Conservation (phyloP, 1,139 yeast genomes). For the Insectozyma bohioensis region DNA sequence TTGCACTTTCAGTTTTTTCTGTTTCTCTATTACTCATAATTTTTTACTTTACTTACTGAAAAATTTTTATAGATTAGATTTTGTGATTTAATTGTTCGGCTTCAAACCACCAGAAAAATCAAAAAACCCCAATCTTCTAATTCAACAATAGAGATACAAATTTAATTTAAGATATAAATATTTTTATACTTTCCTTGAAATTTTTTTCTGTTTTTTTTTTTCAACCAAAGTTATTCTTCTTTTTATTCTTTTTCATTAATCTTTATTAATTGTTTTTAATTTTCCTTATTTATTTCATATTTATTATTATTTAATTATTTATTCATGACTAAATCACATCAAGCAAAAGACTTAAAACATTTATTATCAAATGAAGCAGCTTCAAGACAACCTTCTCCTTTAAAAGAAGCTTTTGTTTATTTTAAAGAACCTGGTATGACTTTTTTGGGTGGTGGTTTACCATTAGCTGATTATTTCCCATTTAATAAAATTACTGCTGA, state of each 20-base stretch:
- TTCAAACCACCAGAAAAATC: no score
- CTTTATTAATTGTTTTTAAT: no score
- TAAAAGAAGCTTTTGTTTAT: slow-evolving; percentile 82
- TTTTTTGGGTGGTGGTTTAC: slow-evolving; percentile 95
- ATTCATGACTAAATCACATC: slow-evolving; percentile 8
- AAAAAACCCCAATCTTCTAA: no score
- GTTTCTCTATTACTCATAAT: no score
- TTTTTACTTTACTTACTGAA: no score
- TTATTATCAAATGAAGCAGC: slow-evolving; percentile 77
- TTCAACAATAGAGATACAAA: no score
- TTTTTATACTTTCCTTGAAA: no score
- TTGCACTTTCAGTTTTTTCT: no score
- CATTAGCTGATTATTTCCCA: slow-evolving; percentile 88
- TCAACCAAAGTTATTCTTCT: background rate
- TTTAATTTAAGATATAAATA: background rate
- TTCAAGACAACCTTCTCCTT: slow-evolving; percentile 73
- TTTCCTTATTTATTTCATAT: no score
- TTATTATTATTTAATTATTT: background rate
- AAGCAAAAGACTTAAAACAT: slow-evolving; percentile 70
- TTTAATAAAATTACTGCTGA: slow-evolving; percentile 72
- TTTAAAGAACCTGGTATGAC: slow-evolving; percentile 72
- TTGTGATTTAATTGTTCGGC: no score
- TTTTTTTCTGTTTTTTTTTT: background rate
- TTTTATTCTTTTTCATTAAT: background rate
- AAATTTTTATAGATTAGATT: no score